Base-by-base conservation (phyloP, 208 protist species). In the Phytomonas sp. region DNA sequence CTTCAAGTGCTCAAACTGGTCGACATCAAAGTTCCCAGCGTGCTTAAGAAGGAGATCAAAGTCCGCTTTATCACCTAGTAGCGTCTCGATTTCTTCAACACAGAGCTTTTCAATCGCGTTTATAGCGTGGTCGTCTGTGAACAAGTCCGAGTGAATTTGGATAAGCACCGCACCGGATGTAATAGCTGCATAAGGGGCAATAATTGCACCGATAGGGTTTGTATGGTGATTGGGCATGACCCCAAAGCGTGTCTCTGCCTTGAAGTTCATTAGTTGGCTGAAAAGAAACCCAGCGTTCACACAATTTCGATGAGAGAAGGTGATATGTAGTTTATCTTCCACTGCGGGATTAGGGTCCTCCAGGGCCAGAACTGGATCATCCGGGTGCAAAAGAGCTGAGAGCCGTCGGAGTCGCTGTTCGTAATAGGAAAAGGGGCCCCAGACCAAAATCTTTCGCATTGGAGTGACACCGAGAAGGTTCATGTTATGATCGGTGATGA, bases 401-500 rank as follows among this genome's bases (percentile, higher is more conserved):
- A 96, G 82, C 23, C 91, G 87, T 59, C 91, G 86, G 40, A 96
- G 86, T 40, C 87, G 91, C 74, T 96, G 89, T 76, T 96, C 91
- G 67, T 96, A 94, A 81, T 93, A 94, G 8, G 91, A 96, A 80
- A 94, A 94, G 34, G 91, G 88, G 31, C 88, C 88, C 88, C 91
- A 96, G 33, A 93, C 83, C 31, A 96, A 80, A 76, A 95, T 94
- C 74, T 91, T 90, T 6, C 91, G 87, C 86, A 95, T 89, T 63
- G 91, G 91, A 31, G 91, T 94, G 49, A 92, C 88, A 5, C 91
- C 88, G 7, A 94, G 79, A 64, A 96, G 70, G 77, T 94, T 96
- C 88, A 94, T 94, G 81, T 96, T 96, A 83, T 94, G 91, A 71
- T 94, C 91, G 40, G 87, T 96, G 71, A 96, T 96, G 71, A 96